Evolutionary conservation across 345 rosid genomes (phyloP), one percentile per base, ranked within the genome.

Genomic region (Salix arbutifolia): DNA sequence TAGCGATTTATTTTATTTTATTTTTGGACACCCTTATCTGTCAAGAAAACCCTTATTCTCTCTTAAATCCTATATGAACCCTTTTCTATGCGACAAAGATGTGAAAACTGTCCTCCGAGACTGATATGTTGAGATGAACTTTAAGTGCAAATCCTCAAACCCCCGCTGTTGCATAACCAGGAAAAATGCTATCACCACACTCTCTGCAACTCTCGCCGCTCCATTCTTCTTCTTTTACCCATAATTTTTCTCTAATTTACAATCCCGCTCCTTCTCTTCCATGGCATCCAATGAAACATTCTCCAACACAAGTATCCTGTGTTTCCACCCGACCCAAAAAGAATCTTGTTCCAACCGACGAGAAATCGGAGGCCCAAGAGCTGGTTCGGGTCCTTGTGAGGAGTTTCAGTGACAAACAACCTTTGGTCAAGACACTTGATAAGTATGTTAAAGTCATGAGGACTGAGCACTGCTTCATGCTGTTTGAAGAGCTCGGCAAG

Each of bases 401-500:
- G 77, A 87, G 83, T 62, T 88, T 83, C 67, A 75, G 86, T 64
- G 90, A 81, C 14, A 90, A 82, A 73, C 92, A 88, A 78, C 94
- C 97, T 50, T 58, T 92, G 35, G 83, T 88, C 52, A 90, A 85
- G 90, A 91, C 93, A 3, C 86, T 92, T 73, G 86, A 86, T 71
- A 92, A 89, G 82, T 86, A 87, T 75, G 97, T 91, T 16, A 86
- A 84, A 78, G 82, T 88, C 44, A 86, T 92, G 71, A 85, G 97
- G 77, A 84, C 90, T 26, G 91, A 92, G 42, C 97, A 95, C 78
- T 91, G 99, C 76, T 92, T 95, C 72, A 71, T 90, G 72, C 89
- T 94, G 73, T 94, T 94, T 77, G 98, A 94, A 83, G 97, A 94
- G 86, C 97, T 94, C 67, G 98, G 97, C 19, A 91, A 83, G 87